These are phyloP conservation scores for Backusella westeae DNA, from an alignment of 192 early-diverging fungal genomes.

Conservation along the genomic window DNA sequence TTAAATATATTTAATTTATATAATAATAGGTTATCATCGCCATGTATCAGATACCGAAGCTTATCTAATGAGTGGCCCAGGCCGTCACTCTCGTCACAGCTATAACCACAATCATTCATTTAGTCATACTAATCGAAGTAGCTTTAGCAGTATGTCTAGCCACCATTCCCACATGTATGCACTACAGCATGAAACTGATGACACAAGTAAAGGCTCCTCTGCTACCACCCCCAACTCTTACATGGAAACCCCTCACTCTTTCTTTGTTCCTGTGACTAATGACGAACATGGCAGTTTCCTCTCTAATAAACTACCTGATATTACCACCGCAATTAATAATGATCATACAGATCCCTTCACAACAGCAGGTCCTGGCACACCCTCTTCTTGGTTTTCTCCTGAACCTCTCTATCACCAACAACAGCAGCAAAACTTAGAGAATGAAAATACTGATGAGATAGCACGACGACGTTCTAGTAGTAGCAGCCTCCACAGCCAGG, in stretches of 20 bases:
- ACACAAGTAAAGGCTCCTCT: slow-evolving; percentile 3
- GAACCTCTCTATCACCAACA: not conserved
- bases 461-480: not conserved
- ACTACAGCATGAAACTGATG: not conserved
- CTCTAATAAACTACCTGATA: slow-evolving; percentile 6
- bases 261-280: not conserved
- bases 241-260: not conserved
- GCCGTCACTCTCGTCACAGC: not conserved
- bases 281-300: slow-evolving; percentile 3
- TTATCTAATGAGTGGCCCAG: not conserved
- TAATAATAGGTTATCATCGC: not conserved
- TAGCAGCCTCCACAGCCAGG: not conserved
- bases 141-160: slow-evolving; percentile 10
- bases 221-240: not conserved
- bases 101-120: not conserved
- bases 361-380: not conserved
- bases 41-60: not conserved
- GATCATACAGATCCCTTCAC: not conserved
- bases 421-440: not conserved
- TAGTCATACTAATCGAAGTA: slow-evolving; percentile 9
- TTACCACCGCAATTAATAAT: slow-evolving; percentile 3
- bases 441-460: not conserved
- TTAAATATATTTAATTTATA: not conserved
- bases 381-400: slow-evolving; percentile 11
- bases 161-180: slow-evolving; percentile 10